Conservation (phyloP, 208 protist genomes). For the Kentomonas sorsogonicus region DNA sequence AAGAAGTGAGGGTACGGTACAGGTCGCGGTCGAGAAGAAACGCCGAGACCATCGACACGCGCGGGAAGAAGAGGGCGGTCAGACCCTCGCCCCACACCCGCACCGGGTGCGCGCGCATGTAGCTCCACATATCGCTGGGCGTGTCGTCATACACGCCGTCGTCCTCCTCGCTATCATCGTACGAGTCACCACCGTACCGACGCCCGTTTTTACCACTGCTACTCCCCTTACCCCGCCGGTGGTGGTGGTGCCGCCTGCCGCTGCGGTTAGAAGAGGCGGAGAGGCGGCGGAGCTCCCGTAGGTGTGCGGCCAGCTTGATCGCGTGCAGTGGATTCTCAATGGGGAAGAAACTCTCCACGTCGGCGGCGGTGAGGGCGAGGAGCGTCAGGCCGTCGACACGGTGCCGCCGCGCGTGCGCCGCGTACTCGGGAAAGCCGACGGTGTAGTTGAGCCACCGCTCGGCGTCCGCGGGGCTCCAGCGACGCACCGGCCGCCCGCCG, state of each 20-base stretch:
- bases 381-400: constrained; percentile 45
- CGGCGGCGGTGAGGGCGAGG: constrained; percentile 37
- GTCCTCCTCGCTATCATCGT: background rate
- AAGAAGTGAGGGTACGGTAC: no score
- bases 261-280: no score
- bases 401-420: constrained; percentile 34
- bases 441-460: constrained; percentile 51
- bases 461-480: constrained; percentile 39
- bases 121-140: constrained; percentile 30
- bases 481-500: constrained; percentile 13
- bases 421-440: constrained; percentile 52
- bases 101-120: constrained; percentile 29
- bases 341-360: constrained; percentile 56
- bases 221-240: constrained; percentile 7
- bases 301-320: constrained; percentile 46
- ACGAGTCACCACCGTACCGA: background rate
- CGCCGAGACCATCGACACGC: constrained; percentile 27
- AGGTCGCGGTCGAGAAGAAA: constrained; percentile 37
- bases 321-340: constrained; percentile 44
- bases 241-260: no score
- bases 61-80: constrained; percentile 38
- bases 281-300: constrained; percentile 30
- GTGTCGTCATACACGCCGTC: background rate
- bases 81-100: constrained; percentile 34
- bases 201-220: background rate